Evolutionary conservation across 2,329 filamentous ascomycete genomes (phyloP).

Genomic region (Decorospora gaudefroyi): DNA sequence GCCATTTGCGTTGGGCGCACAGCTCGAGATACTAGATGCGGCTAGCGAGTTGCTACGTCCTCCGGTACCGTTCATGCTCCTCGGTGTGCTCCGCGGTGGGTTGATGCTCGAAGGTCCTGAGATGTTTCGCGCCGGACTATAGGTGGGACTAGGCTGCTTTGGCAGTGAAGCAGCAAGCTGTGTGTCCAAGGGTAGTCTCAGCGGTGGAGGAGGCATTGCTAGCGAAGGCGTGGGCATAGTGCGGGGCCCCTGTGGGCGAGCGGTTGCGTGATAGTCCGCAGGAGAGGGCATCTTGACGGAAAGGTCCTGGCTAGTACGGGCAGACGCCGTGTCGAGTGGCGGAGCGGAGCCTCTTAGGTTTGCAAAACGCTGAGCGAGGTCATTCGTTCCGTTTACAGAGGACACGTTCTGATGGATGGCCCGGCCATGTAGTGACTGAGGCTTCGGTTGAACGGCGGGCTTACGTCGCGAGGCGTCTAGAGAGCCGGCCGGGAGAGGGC

Average conservation of each 20-base stretch:
- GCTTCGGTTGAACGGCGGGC: conserved; percentile 66
- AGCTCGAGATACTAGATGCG: conserved; percentile 45
- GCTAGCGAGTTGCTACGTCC: conserved; percentile 60
- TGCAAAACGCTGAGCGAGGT: conserved; percentile 48
- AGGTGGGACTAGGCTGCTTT: conserved; percentile 74
- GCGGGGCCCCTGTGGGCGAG: conserved; percentile 55
- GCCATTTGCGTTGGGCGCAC: conserved; percentile 46
- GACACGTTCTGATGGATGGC: conserved; percentile 51
- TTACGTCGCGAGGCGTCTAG: conserved; percentile 34
- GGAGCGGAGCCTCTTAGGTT: conserved; percentile 36
- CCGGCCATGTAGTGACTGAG: conserved; percentile 67
- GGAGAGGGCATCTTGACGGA: conserved; percentile 52
- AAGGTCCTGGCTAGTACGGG: conserved; percentile 31
- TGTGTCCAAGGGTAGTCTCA: conserved; percentile 57
- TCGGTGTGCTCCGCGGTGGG: conserved; percentile 66
- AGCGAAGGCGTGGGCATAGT: conserved; percentile 55
- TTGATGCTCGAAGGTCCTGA: conserved; percentile 67
- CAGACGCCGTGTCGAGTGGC: conserved; percentile 29
- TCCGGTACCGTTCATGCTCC: conserved; percentile 62
- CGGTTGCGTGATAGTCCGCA: conserved; percentile 42
- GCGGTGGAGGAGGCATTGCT: conserved; percentile 44
- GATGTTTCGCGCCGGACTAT: conserved; percentile 75
- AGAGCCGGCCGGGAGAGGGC: conserved; percentile 23
- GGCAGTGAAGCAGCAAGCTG: conserved; percentile 63
- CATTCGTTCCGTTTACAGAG: conserved; percentile 30